Base-by-base conservation (phyloP, 106 monocot species). In the Ottelia alismoides region DNA sequence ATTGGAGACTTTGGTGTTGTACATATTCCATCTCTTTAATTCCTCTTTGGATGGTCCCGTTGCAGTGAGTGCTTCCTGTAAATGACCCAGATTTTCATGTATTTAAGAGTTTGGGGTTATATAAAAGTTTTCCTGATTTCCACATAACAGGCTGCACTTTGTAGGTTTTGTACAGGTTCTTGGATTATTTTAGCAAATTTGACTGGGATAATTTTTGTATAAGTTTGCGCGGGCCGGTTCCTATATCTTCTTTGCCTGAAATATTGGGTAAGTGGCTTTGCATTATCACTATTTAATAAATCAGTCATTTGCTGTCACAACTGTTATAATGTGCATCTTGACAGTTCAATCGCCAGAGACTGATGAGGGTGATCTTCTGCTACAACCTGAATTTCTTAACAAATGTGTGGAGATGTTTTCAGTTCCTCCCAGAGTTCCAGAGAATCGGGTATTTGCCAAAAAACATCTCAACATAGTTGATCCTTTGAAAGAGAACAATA, bases 391-490 rank as follows among this genome's bases (percentile, higher is more conserved):
- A 22, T 88, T 88, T 67, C 73, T 96, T n/a, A 74, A 59, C 25
- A 61, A 47, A 11, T 81, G 78, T 46, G 61, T 63, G 51, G 65
- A 81, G 0, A 30, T 16, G 16, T 87, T 64, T 51, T 65, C 68
- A 22, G 78, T 68, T 20, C 35, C 66, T 19, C 59, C 68, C 2
- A 74, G 51, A 58, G 55, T 32, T 22, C 67, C 27, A 23, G 88
- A 79, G 20, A 74, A 53, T 18, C 65, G 69, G 25, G 31, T 9
- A 28, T 96, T 88, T 58, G 43, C 53, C 27, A 69, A 56, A 35
- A 94, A 94, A 49, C 61, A 76, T 78, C 62, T 94, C 3, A 94
- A 88, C 54, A 94, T 88, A 28, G 76, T 88, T 27, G 93, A 94
- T 67, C 93, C 93, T 45, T 49, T 93, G 47, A 87, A 67, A 62